Conservation (phyloP, 345 rosid species). For the Melastoma malabathricum region DNA sequence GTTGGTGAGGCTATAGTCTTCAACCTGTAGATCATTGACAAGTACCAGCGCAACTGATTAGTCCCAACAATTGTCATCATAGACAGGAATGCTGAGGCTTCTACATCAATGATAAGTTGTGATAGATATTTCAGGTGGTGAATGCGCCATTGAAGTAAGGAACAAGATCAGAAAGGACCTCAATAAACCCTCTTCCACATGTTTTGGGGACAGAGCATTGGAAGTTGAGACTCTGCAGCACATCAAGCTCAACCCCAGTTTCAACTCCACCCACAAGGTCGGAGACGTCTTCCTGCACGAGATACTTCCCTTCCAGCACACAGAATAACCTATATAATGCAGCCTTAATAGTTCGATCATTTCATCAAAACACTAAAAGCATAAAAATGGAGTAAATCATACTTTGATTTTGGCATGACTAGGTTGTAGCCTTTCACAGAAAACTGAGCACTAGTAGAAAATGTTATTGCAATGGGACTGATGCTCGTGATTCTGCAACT, state of each 20-base stretch:
- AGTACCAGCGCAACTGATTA: neutral
- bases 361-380: neutral
- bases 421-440: constrained; percentile 47
- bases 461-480: constrained; percentile 48
- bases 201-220: constrained; percentile 34
- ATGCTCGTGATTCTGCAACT: constrained; percentile 40
- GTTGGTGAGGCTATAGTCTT: constrained; percentile 43
- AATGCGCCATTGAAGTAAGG: too few relatives aligned
- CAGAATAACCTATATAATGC: constrained; percentile 40
- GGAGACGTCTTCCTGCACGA: constrained; percentile 24
- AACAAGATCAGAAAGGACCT: constrained; percentile 22
- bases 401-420: constrained; percentile 34
- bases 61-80: too few relatives aligned
- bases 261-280: constrained; percentile 23
- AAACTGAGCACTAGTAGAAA: constrained; percentile 29
- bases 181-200: constrained; percentile 60
- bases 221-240: constrained; percentile 26
- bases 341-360: constrained; percentile 2
- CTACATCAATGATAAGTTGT: too few relatives aligned
- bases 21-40: constrained; percentile 25
- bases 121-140: too few relatives aligned
- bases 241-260: constrained; percentile 18
- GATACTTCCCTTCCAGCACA: constrained; percentile 47
- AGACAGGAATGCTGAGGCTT: too few relatives aligned
- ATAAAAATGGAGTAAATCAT: constrained; percentile 3